Base-by-base conservation (phyloP, 2,329 filamentous ascomycete genomes). In the Fusarium nisikadoi region DNA sequence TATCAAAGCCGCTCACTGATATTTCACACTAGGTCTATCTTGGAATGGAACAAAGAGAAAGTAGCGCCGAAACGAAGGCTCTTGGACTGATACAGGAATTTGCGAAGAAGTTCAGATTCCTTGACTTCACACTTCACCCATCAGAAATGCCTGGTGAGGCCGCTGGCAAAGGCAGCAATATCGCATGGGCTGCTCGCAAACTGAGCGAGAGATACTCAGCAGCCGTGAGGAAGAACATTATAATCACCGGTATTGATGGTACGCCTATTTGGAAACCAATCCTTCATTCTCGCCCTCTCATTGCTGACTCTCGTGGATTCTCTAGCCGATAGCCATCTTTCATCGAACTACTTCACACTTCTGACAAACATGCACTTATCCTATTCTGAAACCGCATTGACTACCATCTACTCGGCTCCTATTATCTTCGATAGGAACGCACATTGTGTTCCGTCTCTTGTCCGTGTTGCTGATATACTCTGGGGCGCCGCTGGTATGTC, bases 361-460 rank as follows among this genome's bases (percentile, higher is more conserved):
- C 86, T 93, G 60, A 89, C 89, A 27, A 86, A 85, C 57, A 88
- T 92, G 84, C 91, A 93, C 77, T 79, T 87, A 55, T 81, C 86
- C 14, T 82, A 90, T 71, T 87, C 89, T 9, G 87, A 91, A 50
- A 90, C 88, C 19, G 87, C 89, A 19, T 80, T 82, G 36, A 91
- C 88, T 31, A 91, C 91, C 1, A 78, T 93, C 35, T 93, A 94
- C 77, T 85, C 90, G 16, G 90, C 90, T 14, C 92, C 92, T 23
- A 91, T 93, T 67, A 89, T 93, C 68, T 93, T 93, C 73, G 92
- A 93, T 76, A 89, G 92, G 72, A 94, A 93, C 75, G 89, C 92
- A 12, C 89, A 93, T 79, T 85, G 83, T 42, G 90, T 92, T 5
- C 90, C 91, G 19, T 86, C 89, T 23, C 83, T 92, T 39, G 92